Conservation (phyloP, 192 early-diverging fungal genomes). For the Mortierella antarctica region DNA sequence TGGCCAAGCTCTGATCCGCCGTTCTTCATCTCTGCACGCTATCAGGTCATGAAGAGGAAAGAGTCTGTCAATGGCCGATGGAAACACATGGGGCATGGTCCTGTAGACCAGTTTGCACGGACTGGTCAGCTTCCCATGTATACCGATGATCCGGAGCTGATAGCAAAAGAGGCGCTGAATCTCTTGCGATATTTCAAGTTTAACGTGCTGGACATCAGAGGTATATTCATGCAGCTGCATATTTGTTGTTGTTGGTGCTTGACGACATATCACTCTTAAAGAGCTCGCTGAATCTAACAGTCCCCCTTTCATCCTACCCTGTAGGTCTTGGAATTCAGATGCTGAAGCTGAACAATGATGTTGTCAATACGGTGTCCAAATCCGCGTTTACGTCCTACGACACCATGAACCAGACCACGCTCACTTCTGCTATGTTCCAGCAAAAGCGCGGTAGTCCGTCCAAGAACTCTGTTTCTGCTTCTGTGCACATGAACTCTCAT, state of each 20-base stretch:
- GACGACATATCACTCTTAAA: not conserved
- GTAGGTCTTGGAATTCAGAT: slow-evolving; percentile 66
- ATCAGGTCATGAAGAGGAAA: slow-evolving; percentile 65
- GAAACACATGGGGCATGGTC: slow-evolving; percentile 77
- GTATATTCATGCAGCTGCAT: slow-evolving; percentile 1
- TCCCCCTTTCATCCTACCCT: not conserved
- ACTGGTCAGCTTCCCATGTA: slow-evolving; percentile 57
- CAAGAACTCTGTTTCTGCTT: not conserved
- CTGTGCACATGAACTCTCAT: not conserved
- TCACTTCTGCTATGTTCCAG: slow-evolving; percentile 38
- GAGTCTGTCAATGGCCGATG: slow-evolving; percentile 57
- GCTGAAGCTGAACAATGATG: slow-evolving; percentile 55
- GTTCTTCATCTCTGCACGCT: not conserved
- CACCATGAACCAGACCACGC: slow-evolving; percentile 32
- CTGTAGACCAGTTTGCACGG: slow-evolving; percentile 68
- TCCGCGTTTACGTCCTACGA: slow-evolving; percentile 10
- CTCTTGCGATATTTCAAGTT: slow-evolving; percentile 55
- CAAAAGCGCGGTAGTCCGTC: slow-evolving; percentile 3
- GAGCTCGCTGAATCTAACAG: not conserved
- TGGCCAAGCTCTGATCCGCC: not conserved
- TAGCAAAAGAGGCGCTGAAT: slow-evolving; percentile 41
- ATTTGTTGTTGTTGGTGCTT: not conserved
- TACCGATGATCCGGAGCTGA: slow-evolving; percentile 61
- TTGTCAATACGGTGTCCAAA: slow-evolving; percentile 19
- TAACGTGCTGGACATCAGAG: slow-evolving; percentile 58